Conservation (phyloP, 1,284 basidiomycete genomes). For the Melampsora americana region DNA sequence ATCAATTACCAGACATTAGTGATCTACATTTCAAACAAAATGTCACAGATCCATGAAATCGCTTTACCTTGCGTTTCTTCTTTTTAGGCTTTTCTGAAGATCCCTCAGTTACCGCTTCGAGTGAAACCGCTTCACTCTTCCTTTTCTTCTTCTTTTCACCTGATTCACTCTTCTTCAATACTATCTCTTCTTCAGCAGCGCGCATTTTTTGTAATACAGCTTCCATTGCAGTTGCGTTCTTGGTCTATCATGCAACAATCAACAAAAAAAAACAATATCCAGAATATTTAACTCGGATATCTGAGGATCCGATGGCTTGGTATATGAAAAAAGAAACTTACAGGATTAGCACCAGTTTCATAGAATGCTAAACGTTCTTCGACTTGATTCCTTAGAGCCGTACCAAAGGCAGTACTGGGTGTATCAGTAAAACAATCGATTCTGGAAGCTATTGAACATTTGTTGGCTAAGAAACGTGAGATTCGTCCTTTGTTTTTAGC, state of each 20-base stretch:
- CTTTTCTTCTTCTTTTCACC: background rate
- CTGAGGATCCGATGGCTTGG: too few relatives aligned
- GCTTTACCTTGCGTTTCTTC: background rate
- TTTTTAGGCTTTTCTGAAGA: conserved; percentile 1
- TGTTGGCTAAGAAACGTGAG: conserved; percentile 96
- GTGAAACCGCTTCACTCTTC: background rate
- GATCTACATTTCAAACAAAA: too few relatives aligned
- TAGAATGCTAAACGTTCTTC: conserved; percentile 95
- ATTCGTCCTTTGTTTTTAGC: conserved; percentile 97
- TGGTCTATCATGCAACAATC: conserved; percentile 11
- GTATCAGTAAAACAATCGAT: conserved; percentile 95
- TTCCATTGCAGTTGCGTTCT: conserved; percentile 38
- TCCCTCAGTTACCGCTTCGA: background rate
- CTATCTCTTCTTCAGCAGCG: conserved; percentile 26
- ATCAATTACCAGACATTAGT: background rate
- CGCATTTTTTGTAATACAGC: conserved; percentile 36
- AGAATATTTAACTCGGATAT: background rate
- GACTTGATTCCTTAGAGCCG: conserved; percentile 86
- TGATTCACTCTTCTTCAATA: conserved; percentile 6
- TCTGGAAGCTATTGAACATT: conserved; percentile 94
- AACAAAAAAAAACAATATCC: background rate
- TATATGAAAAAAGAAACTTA: background rate
- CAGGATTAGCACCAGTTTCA: conserved; percentile 58
- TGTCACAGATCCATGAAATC: too few relatives aligned
- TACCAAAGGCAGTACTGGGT: conserved; percentile 89